Base-by-base conservation (phyloP, 2,329 filamentous ascomycete genomes). In the Fusarium begoniae region DNA sequence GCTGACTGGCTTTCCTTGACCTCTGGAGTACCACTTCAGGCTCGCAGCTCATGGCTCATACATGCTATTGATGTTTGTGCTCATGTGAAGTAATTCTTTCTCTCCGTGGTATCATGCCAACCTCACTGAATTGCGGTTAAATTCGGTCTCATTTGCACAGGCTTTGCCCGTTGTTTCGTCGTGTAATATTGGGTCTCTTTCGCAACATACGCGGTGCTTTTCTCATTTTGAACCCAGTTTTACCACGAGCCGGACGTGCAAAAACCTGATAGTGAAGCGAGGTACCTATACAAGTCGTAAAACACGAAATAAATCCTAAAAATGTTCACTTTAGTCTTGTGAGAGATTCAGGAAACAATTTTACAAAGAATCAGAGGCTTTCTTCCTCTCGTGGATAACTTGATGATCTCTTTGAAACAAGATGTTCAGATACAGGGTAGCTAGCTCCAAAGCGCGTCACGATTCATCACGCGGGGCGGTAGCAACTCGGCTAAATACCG, bases 301-400 rank as follows among this genome's bases (percentile, higher is more conserved):
- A 15, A 3, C 9, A 28, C 1, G 6, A 28, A 0, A 5, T 8
- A 22, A 3, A 8, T 8, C 24, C 8, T 15, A 0, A 5, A 15
- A 8, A 2, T 15, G 7, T 0, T 20, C 12, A 3, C 1, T 14
- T 10, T 10, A 5, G 4, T 22, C 8, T 14, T 15, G 6, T 3
- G 4, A 20, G 18, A 15, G 3, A 26, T 15, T 15, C 13, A 15
- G 26, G 44, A 5, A n/a, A 17, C 7, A 15, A 17, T n/a, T 1
- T n/a, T 3, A 5, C 22, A 32, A 9, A n/a, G 3, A 6, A 9
- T 18, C 17, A 1, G 3, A 30, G 22, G 10, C 28, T 2, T 32
- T 18, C 22, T n/a, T n/a, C 11, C 28, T 5, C 3, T 30, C 5
- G 3, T 28, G 0, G 14, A 10, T 11, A 10, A 28, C 2, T 17